Percentiles rank a stretch among this genome's conserved stretches.
These are phyloP conservation scores for Tuber microsphaerosporum DNA, from an alignment of 495 filamentous ascomycete species.

Conservation along the genomic window DNA sequence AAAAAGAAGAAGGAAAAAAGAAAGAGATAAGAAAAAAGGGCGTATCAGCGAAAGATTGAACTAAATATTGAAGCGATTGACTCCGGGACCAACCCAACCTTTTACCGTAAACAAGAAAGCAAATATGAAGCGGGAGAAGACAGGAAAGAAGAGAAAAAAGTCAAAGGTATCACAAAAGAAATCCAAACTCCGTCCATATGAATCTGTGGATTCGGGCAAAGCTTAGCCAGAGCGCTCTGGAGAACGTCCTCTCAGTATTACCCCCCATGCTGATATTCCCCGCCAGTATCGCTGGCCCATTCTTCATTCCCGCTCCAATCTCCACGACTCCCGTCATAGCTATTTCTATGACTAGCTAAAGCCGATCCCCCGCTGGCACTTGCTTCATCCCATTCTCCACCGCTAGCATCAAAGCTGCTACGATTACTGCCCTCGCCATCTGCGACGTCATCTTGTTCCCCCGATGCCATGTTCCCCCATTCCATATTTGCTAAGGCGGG, in stretches of 20 bases:
- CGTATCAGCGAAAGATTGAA: not conserved
- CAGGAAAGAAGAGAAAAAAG: slow-evolving; percentile 1
- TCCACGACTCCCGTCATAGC: slow-evolving; percentile 41
- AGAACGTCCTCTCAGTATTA: not conserved
- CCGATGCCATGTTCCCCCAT: slow-evolving; percentile 53
- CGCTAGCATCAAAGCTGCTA: slow-evolving; percentile 85
- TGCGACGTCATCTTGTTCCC: slow-evolving; percentile 46
- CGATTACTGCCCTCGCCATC: slow-evolving; percentile 51
- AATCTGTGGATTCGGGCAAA: slow-evolving; percentile 14
- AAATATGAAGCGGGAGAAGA: not conserved
- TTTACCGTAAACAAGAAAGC: slow-evolving; percentile 22
- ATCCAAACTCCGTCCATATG: slow-evolving; percentile 23
- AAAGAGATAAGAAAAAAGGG: slow-evolving; percentile 10
- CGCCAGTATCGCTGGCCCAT: slow-evolving; percentile 36
- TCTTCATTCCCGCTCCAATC: slow-evolving; percentile 34
- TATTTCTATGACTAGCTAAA: slow-evolving; percentile 36
- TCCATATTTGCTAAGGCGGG: slow-evolving; percentile 78
- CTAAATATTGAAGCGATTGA: slow-evolving; percentile 28
- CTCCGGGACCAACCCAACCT: slow-evolving; percentile 30
- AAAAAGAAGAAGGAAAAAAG: not conserved
- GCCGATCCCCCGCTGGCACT: slow-evolving; percentile 33
- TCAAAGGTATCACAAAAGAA: slow-evolving; percentile 16
- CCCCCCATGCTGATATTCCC: slow-evolving; percentile 24
- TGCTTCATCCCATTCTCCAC: slow-evolving; percentile 48
- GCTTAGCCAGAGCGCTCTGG: not conserved